Evolutionary conservation across 2,329 filamentous ascomycete genomes (phyloP).

Genomic region (Penicillium sp.): DNA sequence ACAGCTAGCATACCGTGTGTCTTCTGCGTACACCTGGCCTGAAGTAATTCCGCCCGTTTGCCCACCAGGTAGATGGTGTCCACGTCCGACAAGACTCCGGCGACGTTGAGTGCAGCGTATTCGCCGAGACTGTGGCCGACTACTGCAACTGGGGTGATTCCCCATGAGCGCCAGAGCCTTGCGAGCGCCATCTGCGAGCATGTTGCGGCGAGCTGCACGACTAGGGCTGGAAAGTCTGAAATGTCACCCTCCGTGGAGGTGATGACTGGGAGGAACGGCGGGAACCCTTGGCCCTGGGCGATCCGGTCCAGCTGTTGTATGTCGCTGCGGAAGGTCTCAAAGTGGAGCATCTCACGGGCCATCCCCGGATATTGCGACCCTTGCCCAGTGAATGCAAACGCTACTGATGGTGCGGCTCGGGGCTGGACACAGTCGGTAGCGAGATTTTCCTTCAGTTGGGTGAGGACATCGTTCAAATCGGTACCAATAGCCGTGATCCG

Average conservation of each 20-base stretch:
- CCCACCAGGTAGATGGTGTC: constrained; percentile 37
- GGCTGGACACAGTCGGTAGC: neutral
- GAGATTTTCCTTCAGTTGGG: neutral
- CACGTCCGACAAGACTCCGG: constrained; percentile 30
- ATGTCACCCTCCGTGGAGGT: too few species aligned
- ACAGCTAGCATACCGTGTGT: constrained; percentile 19
- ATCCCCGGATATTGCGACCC: constrained; percentile 40
- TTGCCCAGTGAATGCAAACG: constrained; percentile 43
- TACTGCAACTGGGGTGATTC: constrained; percentile 43
- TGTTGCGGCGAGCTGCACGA: constrained; percentile 36
- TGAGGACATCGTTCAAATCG: neutral
- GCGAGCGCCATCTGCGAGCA: constrained; percentile 46
- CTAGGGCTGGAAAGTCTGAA: too few species aligned
- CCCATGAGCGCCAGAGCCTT: constrained; percentile 42
- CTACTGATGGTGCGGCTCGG: constrained; percentile 39
- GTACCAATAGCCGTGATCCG: constrained; percentile 8
- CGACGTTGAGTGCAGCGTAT: constrained; percentile 33
- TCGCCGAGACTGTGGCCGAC: constrained; percentile 43
- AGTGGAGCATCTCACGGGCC: constrained; percentile 39
- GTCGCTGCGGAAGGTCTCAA: constrained; percentile 20
- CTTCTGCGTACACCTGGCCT: constrained; percentile 21
- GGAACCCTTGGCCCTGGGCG: too few species aligned
- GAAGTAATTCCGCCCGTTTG: constrained; percentile 28
- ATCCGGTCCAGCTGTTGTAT: neutral
- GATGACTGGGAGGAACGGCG: too few species aligned